Evolutionary conservation across 106 monocot genomes (phyloP).

Genomic region (Dioscorea alata): DNA sequence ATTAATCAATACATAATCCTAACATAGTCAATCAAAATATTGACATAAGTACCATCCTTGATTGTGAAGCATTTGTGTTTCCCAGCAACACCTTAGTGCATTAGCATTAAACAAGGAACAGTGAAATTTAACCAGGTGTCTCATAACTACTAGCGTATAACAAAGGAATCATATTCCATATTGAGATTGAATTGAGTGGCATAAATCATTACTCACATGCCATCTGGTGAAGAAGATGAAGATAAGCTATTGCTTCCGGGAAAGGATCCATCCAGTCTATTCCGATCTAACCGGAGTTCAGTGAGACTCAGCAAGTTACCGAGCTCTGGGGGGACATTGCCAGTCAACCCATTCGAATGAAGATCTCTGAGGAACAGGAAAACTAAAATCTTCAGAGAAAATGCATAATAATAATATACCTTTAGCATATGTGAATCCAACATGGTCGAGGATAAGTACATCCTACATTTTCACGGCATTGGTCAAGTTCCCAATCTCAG

Average conservation of each 20-base stretch:
- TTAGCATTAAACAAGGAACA: too few species aligned
- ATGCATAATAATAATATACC: not conserved
- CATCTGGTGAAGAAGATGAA: not conserved
- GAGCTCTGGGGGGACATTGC: constrained; percentile 52
- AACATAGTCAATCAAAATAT: too few species aligned
- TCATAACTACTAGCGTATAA: too few species aligned
- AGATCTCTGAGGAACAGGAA: constrained; percentile 45
- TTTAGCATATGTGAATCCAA: not conserved
- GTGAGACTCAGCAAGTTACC: constrained; percentile 51
- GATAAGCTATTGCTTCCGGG: constrained; percentile 22
- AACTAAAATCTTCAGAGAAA: not conserved
- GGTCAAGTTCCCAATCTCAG: constrained; percentile 39
- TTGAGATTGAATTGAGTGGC: too few species aligned
- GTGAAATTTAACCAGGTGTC: too few species aligned
- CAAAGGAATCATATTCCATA: too few species aligned
- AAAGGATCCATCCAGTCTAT: constrained; percentile 60
- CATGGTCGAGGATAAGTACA: not conserved
- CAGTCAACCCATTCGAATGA: constrained; percentile 69
- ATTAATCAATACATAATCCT: too few species aligned
- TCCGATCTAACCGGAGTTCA: constrained; percentile 71
- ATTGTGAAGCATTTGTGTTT: too few species aligned
- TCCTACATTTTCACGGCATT: constrained; percentile 61
- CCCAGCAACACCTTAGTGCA: too few species aligned
- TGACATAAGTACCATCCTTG: too few species aligned
- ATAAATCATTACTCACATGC: constrained; percentile 23